phyloP scores from a whole-genome alignment of 176 grass and related monocot genomes.

The Oryza glumipatula region DNA sequence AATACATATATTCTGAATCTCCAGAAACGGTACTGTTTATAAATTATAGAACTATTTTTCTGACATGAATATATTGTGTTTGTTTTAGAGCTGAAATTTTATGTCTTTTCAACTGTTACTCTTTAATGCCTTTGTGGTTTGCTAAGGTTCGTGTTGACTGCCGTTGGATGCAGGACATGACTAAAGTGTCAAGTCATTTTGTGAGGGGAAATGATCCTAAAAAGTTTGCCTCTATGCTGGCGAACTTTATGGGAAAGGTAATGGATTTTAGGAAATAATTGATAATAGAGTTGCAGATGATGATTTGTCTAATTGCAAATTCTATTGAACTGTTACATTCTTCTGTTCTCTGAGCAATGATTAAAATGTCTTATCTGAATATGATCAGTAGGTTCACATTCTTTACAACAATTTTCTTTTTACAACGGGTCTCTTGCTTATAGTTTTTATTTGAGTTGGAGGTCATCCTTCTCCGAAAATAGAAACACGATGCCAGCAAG shows the following conservation, averaged over 20 bases:
- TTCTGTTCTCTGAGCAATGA: conserved; percentile 18
- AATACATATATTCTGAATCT: conserved; percentile 92
- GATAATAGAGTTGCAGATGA: not conserved
- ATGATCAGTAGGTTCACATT: conserved; percentile 6
- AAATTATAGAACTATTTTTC: conserved; percentile 25
- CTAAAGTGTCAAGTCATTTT: conserved; percentile 93
- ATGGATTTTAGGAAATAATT: conserved; percentile 18
- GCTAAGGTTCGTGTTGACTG: conserved; percentile 34
- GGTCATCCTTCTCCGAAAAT: conserved; percentile 4
- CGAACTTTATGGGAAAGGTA: conserved; percentile 99
- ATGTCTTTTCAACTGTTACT: not conserved
- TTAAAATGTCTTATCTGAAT: not conserved
- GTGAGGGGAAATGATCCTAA: conserved; percentile 86
- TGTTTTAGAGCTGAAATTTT: conserved; percentile 27
- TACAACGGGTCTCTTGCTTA: conserved; percentile 21
- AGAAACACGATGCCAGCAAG: not conserved
- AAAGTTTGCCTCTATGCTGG: conserved; percentile 87
- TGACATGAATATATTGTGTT: conserved; percentile 27
- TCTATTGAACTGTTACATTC: not conserved
- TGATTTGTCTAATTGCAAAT: conserved; percentile 7
- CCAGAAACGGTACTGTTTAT: conserved; percentile 79
- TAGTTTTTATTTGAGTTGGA: conserved; percentile 7
- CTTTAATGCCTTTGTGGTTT: conserved; percentile 30
- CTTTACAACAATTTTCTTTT: not conserved
- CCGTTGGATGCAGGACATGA: conserved; percentile 80